These are phyloP conservation scores for Eucalyptus erythrocorys DNA, from an alignment of 345 rosid species.

Conservation along the genomic window DNA sequence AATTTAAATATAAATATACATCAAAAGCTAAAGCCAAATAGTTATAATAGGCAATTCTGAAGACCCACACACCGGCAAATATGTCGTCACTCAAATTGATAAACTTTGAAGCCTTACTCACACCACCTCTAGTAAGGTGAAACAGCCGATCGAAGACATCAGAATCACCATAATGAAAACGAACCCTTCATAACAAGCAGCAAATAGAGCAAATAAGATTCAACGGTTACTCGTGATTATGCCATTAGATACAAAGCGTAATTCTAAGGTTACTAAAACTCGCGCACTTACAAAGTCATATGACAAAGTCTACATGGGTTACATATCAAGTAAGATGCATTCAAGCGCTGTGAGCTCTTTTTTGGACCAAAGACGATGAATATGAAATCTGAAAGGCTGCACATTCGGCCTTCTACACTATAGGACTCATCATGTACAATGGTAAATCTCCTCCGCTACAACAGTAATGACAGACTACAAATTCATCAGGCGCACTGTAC, in stretches of 20 bases:
- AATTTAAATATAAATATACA: not conserved
- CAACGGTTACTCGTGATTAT: not conserved
- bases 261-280: not conserved
- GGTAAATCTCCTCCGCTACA: not conserved
- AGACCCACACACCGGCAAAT: constrained; percentile 61
- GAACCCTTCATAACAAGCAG: constrained; percentile 46
- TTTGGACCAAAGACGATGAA: not conserved
- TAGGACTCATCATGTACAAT: not conserved
- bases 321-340: not conserved
- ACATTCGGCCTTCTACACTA: not conserved
- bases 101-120: constrained; percentile 93
- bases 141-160: constrained; percentile 97
- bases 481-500: not conserved
- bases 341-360: not conserved
- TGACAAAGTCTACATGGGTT: not conserved
- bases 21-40: not conserved
- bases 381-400: not conserved
- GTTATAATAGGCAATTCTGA: not conserved
- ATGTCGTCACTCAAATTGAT: constrained; percentile 95
- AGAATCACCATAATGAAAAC: constrained; percentile 97
- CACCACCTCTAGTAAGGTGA: constrained; percentile 95
- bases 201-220: not conserved
- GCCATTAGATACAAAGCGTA: not conserved
- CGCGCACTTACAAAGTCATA: not conserved
- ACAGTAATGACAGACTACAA: not conserved